Base-by-base conservation (phyloP, 2,329 filamentous ascomycete genomes). In the Exophiala phaeomuriformis region DNA sequence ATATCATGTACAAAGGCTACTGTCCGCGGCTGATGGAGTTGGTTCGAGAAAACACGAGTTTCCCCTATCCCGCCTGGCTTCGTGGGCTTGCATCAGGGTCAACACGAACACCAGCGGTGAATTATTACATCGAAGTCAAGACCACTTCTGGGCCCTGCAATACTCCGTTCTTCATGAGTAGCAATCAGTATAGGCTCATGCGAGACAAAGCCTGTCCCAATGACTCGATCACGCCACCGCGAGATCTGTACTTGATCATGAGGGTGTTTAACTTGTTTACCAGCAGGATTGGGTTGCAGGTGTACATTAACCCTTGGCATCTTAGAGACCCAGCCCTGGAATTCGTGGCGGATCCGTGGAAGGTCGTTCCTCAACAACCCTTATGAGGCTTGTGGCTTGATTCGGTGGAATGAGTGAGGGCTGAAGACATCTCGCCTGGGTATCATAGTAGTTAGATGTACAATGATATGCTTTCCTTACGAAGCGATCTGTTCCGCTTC, bases 61-160 rank as follows among this genome's bases (percentile, higher is more conserved):
- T 31, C 32, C 42, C 43, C 8, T 48, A 37, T 37, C 53, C 53
- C 33, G 27, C 49, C 30, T 52, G 48, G 53, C 42, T 51, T n/a
- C 30, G 37, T 32, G 6, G 32, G 19, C 10, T 32, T 39, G 35
- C 39, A 9, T 36, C 51, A 27, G 9, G 19, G 19, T 19, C 19
- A 19, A 19, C 19, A 19, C 19, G 19, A 19, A 19, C 31, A 19
- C 12, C 31, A 7, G 12, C 44, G n/a, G 42, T 55, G 37, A 32
- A 51, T 28, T 57, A 53, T 40, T 46, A 52, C 40, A 52, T 58
- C 40, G 56, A 58, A 48, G 56, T 58, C 44, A 58, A 58, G 53
- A 56, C 56, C 2, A 58, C 56, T 10, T 46, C 46, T n/a, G 56
- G 56, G 6, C 53, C 56, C 2, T 56, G 53, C 47, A 52, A 41